Evolutionary conservation across 83 land plant genomes (phyloP).

Genomic region (Diphasiastrum complanatum): DNA sequence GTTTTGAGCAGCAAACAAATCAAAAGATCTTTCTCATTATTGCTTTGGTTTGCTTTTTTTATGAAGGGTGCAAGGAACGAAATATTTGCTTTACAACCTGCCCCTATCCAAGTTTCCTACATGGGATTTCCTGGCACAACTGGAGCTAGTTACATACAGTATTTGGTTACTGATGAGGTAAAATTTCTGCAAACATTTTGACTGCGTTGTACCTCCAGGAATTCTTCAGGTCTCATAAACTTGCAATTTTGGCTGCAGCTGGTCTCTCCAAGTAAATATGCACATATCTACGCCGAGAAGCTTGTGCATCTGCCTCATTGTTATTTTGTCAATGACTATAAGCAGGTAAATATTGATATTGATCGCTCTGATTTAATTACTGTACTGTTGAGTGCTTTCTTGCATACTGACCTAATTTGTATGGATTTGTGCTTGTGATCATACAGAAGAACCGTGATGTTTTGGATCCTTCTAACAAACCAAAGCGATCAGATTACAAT

Average conservation of each 20-base stretch:
- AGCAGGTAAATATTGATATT: constrained; percentile 69
- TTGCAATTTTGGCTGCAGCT: constrained; percentile 65
- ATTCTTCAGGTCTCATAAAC: no score
- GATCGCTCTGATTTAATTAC: neutral
- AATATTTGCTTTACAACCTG: constrained; percentile 98
- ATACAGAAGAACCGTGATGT: constrained; percentile 97
- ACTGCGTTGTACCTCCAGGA: neutral
- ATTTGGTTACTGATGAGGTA: constrained; percentile 98
- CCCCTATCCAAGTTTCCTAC: constrained; percentile 95
- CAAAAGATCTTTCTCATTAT: no score
- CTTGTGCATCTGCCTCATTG: constrained; percentile 98
- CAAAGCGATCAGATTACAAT: constrained; percentile 88
- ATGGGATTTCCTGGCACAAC: constrained; percentile 99
- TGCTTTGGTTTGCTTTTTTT: no score
- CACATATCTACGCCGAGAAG: constrained; percentile 92
- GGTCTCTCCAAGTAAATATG: constrained; percentile 64
- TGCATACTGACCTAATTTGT: no score
- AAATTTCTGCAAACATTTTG: neutral
- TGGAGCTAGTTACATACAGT: constrained; percentile 89
- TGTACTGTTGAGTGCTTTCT: neutral
- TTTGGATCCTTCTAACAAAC: constrained; percentile 62
- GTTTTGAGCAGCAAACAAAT: no score
- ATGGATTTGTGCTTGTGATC: no score
- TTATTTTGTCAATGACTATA: constrained; percentile 98
- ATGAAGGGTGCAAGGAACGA: constrained; percentile 93